A percentile compares a stretch with the other conserved stretches of the same genome.
These are phyloP conservation scores for Hemerocallis citrina DNA, from an alignment of 106 monocot species.

Conservation along the genomic window DNA sequence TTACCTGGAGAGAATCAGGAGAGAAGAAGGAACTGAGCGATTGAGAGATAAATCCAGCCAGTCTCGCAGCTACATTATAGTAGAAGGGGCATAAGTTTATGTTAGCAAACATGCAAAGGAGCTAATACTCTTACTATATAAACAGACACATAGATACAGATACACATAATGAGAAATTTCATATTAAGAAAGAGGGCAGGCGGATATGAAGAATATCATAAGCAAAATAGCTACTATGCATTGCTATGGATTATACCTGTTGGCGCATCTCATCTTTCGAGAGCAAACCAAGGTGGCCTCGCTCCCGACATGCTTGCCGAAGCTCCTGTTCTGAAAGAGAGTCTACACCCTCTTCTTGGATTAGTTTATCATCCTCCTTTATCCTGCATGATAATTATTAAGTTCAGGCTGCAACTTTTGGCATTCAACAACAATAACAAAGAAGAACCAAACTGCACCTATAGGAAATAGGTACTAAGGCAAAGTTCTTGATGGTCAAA, in stretches of 20 bases:
- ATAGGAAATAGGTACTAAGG: too few relatives aligned
- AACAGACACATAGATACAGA: too few relatives aligned
- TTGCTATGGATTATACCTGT: constrained; percentile 41
- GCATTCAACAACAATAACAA: too few relatives aligned
- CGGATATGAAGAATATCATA: background rate
- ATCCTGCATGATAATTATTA: constrained; percentile 79
- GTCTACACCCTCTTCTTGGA: constrained; percentile 88
- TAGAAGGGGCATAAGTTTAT: too few relatives aligned
- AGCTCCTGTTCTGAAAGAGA: constrained; percentile 91
- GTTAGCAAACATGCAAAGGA: background rate
- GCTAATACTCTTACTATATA: too few relatives aligned
- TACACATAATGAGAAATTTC: background rate
- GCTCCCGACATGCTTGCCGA: constrained; percentile 86
- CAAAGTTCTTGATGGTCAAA: too few relatives aligned
- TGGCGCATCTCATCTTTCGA: constrained; percentile 89
- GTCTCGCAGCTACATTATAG: constrained; percentile 65
- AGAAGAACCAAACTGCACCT: too few relatives aligned
- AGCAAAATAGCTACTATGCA: background rate
- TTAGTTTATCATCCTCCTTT: constrained; percentile 90
- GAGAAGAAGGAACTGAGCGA: constrained; percentile 78
- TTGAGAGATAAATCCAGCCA: constrained; percentile 97
- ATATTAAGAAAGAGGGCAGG: background rate
- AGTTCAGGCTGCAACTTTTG: too few relatives aligned
- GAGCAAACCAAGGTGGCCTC: constrained; percentile 88
- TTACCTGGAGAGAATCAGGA: constrained; percentile 96